A percentile compares a stretch with the other conserved stretches of the same genome.
These are phyloP conservation scores for Trypanosoma melophagium DNA, from an alignment of 208 protist species.

Conservation along the genomic window DNA sequence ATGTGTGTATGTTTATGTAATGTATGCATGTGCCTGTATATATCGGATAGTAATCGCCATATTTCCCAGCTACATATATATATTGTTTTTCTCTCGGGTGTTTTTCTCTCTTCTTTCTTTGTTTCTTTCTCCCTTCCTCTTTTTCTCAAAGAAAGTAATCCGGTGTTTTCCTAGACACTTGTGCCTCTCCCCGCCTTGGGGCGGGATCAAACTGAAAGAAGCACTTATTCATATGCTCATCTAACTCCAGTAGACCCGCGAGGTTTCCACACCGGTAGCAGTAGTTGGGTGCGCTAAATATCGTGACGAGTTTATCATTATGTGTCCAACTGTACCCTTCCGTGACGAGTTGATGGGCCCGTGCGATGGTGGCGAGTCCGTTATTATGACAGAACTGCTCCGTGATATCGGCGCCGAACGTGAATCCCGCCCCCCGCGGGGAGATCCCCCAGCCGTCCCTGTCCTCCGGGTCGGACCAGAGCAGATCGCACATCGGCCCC, in stretches of 20 bases:
- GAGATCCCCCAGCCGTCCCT: slow-evolving; percentile 96
- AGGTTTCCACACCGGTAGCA: slow-evolving; percentile 99
- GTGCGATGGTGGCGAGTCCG: slow-evolving; percentile 94
- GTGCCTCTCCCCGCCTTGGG: slow-evolving; percentile 96
- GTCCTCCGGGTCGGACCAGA: slow-evolving; percentile 99
- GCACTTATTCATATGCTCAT: slow-evolving; percentile 98
- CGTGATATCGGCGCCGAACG: slow-evolving; percentile 98
- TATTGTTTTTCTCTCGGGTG: no score
- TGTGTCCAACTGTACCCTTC: slow-evolving; percentile 99
- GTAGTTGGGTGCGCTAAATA: slow-evolving; percentile 99
- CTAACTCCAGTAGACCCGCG: slow-evolving; percentile 97
- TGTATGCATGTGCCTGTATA: no score
- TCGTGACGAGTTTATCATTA: slow-evolving; percentile 97
- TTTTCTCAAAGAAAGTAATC: slow-evolving; percentile 97
- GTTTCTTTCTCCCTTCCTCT: no score
- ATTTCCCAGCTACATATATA: no score
- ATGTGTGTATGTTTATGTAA: no score
- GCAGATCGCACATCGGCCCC: slow-evolving; percentile 98
- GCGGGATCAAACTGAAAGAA: slow-evolving; percentile 99
- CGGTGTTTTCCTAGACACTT: slow-evolving; percentile 97
- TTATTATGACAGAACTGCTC: slow-evolving; percentile 99
- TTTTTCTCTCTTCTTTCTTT: no score
- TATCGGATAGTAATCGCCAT: not conserved
- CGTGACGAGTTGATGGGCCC: slow-evolving; percentile 97
- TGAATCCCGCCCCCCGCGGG: slow-evolving; percentile 97